phyloP scores from a whole-genome alignment of 2,329 filamentous ascomycete genomes.

The Pyricularia pennisetigena region DNA sequence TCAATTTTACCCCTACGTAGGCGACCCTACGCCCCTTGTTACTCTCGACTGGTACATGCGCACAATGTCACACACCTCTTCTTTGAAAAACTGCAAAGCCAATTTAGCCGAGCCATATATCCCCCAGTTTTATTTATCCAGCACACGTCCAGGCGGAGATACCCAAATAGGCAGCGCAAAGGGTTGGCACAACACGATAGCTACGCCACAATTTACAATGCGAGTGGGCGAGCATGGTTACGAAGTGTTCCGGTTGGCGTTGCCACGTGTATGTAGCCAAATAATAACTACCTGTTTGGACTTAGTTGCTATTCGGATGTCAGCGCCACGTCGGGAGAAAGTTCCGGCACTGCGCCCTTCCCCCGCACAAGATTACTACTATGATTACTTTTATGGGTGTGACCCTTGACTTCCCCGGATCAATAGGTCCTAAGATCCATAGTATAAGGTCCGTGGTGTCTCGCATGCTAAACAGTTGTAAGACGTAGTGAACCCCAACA shows the following conservation, averaged over 20 bases:
- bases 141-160: background rate
- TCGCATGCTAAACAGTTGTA: background rate
- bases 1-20: too few species aligned
- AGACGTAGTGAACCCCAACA: background rate
- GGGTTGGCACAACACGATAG: background rate
- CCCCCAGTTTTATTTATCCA: background rate
- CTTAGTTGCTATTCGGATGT: background rate
- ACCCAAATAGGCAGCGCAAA: background rate
- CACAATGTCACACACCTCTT: background rate
- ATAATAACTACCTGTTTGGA: background rate
- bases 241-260: background rate
- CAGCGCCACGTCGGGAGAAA: background rate
- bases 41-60: background rate
- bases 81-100: background rate
- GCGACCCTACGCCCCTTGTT: too few species aligned
- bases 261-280: background rate
- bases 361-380: background rate
- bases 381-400: background rate
- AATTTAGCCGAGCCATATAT: background rate
- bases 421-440: background rate
- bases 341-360: background rate
- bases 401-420: background rate
- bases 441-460: background rate
- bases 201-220: background rate
- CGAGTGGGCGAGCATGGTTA: background rate